Evolutionary conservation across 306 rosid species (phyloP), one percentile per base, ranked within the genome.

Genomic region (Glycine latifolia): DNA sequence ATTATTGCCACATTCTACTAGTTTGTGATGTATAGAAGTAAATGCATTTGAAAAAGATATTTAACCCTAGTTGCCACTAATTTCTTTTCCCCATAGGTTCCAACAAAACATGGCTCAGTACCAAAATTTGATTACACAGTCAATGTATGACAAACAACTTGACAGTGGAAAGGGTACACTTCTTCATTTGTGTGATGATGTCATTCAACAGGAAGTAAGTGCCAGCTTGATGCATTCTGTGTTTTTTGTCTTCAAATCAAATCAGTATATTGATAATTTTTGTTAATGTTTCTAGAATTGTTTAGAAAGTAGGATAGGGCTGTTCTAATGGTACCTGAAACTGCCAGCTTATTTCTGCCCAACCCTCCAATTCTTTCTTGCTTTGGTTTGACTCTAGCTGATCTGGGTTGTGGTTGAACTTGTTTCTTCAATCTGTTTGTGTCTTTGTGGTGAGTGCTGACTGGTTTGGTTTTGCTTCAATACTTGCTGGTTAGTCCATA

Each of bases 131-230:
- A 93, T 95, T 76, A 95, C 97, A 10, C 98, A 92, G 84, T 95
- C 99, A 26, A 95, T 93, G 97, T 95, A 95, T 62, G 97, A 95
- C 81, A 95, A 91, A 85, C 99, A 95, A 80, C 91, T 95, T 62
- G 99, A 95, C 78, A 95, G 99, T 66, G 99, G 98, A 80, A 91
- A 84, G 91, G 99, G 99, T 53, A 95, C 99, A 26, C 98, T 93
- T 88, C 98, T 95, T 78, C 99, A 95, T 91, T 78, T 95, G 89
- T 95, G 99, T 58, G 99, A 95, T 43, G 99, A 95, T 81, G 98
- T 95, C 87, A 92, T 95, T 87, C 99, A 95, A 85, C 99, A 93
- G 81, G 98, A 95, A 87, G 97, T 95, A 89, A 87, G 97, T 84
- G 49, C 77, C 56, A 60, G 33, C 80, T 85, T 81, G 41, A 79